phyloP scores from a whole-genome alignment of 768 basidiomycete species.

The Tylopilus balloui region DNA sequence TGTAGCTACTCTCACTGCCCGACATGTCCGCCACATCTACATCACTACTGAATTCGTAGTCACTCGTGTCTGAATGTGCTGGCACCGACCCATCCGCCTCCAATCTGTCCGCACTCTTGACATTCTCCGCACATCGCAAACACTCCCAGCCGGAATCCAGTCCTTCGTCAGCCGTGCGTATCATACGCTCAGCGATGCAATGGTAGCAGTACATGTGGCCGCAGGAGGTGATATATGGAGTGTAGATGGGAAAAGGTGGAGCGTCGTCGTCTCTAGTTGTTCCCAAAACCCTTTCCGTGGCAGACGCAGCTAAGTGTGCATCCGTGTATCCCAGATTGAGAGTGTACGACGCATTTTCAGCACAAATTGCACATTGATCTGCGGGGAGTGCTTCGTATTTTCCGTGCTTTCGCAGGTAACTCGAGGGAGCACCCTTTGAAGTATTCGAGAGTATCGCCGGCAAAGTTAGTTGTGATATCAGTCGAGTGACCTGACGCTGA shows the following conservation, averaged over 20 bases:
- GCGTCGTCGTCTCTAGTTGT: constrained; percentile 29
- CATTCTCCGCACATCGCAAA: constrained; percentile 67
- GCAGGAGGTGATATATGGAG: constrained; percentile 80
- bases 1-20: constrained; percentile 41
- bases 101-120: constrained; percentile 59
- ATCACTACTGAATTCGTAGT: constrained; percentile 56
- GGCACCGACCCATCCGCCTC: constrained; percentile 28
- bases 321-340: constrained; percentile 53
- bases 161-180: constrained; percentile 65
- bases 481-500: constrained; percentile 49
- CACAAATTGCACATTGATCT: constrained; percentile 88
- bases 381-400: constrained; percentile 65
- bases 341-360: constrained; percentile 64
- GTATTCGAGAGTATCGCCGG: constrained; percentile 33
- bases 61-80: constrained; percentile 37
- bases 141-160: constrained; percentile 68
- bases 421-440: constrained; percentile 14
- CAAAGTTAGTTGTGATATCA: constrained; percentile 22
- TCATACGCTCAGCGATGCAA: constrained; percentile 82
- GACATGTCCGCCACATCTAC: constrained; percentile 48
- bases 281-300: constrained; percentile 10
- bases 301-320: constrained; percentile 36
- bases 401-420: constrained; percentile 36
- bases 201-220: constrained; percentile 91
- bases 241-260: constrained; percentile 66